Percentiles rank a stretch among this genome's conserved stretches.
phyloP scores from a whole-genome alignment of 1,284 basidiomycete genomes.

The Pulchroboletus neoregius region DNA sequence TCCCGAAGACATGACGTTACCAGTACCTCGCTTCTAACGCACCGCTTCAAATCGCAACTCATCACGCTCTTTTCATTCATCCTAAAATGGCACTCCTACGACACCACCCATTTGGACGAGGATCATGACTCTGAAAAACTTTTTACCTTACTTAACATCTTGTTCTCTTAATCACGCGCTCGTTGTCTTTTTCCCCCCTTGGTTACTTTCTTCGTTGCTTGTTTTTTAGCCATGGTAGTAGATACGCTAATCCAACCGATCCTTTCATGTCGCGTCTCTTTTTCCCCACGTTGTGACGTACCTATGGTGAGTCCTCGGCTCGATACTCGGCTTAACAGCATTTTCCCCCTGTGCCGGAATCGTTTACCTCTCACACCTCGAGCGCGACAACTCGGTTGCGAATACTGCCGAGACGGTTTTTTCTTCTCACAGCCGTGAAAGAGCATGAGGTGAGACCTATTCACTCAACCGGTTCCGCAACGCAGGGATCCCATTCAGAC shows the following conservation, averaged over 20 bases:
- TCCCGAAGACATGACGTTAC: constrained; percentile 19
- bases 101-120: constrained; percentile 25
- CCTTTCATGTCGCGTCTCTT: neutral
- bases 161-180: constrained; percentile 23
- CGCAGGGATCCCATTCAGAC: no score
- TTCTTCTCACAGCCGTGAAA: no score
- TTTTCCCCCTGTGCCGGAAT: neutral
- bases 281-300: neutral
- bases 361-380: neutral
- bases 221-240: constrained; percentile 16
- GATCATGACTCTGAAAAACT: constrained; percentile 25
- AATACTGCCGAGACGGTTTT: no score
- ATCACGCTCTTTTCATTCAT: constrained; percentile 24
- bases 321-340: neutral
- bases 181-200: neutral
- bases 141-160: constrained; percentile 8
- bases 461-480: no score
- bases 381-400: no score
- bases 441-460: no score
- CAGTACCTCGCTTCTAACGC: constrained; percentile 6
- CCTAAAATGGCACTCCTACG: constrained; percentile 25
- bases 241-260: constrained; percentile 22
- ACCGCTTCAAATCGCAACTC: constrained; percentile 2
- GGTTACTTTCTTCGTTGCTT: neutral
- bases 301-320: neutral